phyloP scores from a whole-genome alignment of 2,329 filamentous ascomycete species.

The Fusarium newnesense region DNA sequence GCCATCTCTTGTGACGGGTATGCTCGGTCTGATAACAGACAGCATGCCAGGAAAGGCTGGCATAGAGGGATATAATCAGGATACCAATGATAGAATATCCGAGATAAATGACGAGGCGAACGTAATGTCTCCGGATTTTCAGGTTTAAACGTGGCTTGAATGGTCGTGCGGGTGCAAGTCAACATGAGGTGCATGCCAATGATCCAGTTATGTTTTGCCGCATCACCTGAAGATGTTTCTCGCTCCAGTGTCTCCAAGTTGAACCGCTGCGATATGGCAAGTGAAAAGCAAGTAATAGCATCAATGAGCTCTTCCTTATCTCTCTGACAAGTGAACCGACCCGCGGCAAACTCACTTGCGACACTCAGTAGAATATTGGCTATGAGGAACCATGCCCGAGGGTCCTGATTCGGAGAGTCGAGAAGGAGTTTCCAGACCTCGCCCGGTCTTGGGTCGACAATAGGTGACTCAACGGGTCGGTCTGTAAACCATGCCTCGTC shows the following conservation, averaged over 20 bases:
- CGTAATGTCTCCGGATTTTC: neutral
- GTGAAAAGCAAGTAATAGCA: neutral
- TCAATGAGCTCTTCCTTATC: neutral
- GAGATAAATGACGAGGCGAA: neutral
- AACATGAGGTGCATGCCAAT: no score
- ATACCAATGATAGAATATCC: neutral
- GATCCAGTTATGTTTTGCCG: neutral
- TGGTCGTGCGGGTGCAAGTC: neutral
- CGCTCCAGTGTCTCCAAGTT: fast-evolving
- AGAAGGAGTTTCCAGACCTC: neutral
- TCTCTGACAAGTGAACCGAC: neutral
- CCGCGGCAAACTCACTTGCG: neutral
- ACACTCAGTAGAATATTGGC: neutral
- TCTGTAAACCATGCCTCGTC: neutral
- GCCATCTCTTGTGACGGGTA: neutral
- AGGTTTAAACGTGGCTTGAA: neutral
- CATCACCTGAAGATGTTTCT: fast-evolving
- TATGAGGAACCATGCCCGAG: neutral
- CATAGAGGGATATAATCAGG: neutral
- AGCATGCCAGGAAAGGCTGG: neutral
- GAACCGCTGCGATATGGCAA: neutral
- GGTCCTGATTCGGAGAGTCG: neutral
- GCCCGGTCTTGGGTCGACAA: neutral
- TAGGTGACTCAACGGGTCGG: neutral
- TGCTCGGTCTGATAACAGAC: neutral